phyloP scores from a whole-genome alignment of 192 early-diverging fungal genomes.

The Physocladia obscura region DNA sequence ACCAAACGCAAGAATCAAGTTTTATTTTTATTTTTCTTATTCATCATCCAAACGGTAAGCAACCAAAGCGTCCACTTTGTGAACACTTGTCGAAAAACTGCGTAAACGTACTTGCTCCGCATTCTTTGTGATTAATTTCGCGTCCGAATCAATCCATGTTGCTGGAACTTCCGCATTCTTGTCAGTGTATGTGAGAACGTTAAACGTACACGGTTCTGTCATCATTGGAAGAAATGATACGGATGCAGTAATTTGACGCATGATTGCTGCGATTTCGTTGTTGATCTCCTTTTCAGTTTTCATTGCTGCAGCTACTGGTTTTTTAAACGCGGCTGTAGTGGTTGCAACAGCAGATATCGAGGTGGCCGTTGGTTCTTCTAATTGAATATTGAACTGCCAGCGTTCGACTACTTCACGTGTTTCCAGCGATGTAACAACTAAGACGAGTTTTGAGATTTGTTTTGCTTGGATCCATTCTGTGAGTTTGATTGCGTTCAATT shows the following conservation, averaged over 20 bases:
- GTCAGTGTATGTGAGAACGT: slow-evolving; percentile 85
- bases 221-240: slow-evolving; percentile 89
- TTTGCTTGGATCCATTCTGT: slow-evolving; percentile 74
- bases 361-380: slow-evolving; percentile 51
- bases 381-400: slow-evolving; percentile 91
- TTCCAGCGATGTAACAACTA: slow-evolving; percentile 83
- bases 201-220: slow-evolving; percentile 88
- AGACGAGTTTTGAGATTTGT: slow-evolving; percentile 78
- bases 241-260: slow-evolving; percentile 87
- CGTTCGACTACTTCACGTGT: slow-evolving; percentile 82
- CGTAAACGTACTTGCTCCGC: slow-evolving; percentile 82
- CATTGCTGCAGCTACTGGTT: background rate
- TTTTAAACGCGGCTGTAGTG: background rate
- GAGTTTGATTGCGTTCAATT: background rate
- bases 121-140: slow-evolving; percentile 73
- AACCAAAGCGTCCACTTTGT: slow-evolving; percentile 84
- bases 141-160: slow-evolving; percentile 82
- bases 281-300: slow-evolving; percentile 64
- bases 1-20: no score
- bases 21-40: no score
- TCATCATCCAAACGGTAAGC: slow-evolving; percentile 69
- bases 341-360: background rate
- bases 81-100: slow-evolving; percentile 79
- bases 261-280: slow-evolving; percentile 81
- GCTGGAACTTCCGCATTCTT: slow-evolving; percentile 81